Evolutionary conservation across 2,329 filamentous ascomycete species (phyloP).

Genomic region (Pyrenophora seminiperda): DNA sequence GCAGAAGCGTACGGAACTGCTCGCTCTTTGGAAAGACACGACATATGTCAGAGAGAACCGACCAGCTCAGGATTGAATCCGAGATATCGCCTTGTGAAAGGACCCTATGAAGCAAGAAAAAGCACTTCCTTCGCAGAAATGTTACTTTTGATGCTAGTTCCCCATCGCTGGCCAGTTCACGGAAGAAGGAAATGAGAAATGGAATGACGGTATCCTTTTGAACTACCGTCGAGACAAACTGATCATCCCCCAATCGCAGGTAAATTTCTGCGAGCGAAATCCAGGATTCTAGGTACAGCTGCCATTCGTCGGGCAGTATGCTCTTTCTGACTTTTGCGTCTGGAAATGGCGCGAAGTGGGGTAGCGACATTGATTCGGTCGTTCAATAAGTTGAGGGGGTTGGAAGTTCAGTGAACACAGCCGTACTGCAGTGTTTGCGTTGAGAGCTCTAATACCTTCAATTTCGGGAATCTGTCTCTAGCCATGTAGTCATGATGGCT

Average conservation of each 20-base stretch:
- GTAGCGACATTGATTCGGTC: slow-evolving; percentile 56
- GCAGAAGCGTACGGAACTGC: slow-evolving; percentile 57
- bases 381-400: neutral
- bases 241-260: slow-evolving; percentile 61
- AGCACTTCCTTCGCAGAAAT: slow-evolving; percentile 66
- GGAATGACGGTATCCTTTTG: slow-evolving; percentile 63
- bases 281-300: slow-evolving; percentile 78
- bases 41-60: slow-evolving; percentile 71
- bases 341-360: slow-evolving; percentile 79
- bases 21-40: slow-evolving; percentile 69
- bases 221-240: slow-evolving; percentile 59
- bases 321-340: slow-evolving; percentile 67
- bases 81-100: slow-evolving; percentile 57
- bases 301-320: slow-evolving; percentile 75
- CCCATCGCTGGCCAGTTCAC: slow-evolving; percentile 53
- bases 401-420: neutral
- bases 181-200: slow-evolving; percentile 72
- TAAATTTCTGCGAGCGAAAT: slow-evolving; percentile 68
- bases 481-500: slow-evolving; percentile 36
- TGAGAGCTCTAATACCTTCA: neutral
- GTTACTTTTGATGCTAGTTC: slow-evolving; percentile 47
- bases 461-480: slow-evolving; percentile 10
- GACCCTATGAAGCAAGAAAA: slow-evolving; percentile 66
- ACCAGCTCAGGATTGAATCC: slow-evolving; percentile 63
- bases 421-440: neutral